These are phyloP conservation scores for Pisolithus microcarpus DNA, from an alignment of 768 basidiomycete species.

Conservation along the genomic window DNA sequence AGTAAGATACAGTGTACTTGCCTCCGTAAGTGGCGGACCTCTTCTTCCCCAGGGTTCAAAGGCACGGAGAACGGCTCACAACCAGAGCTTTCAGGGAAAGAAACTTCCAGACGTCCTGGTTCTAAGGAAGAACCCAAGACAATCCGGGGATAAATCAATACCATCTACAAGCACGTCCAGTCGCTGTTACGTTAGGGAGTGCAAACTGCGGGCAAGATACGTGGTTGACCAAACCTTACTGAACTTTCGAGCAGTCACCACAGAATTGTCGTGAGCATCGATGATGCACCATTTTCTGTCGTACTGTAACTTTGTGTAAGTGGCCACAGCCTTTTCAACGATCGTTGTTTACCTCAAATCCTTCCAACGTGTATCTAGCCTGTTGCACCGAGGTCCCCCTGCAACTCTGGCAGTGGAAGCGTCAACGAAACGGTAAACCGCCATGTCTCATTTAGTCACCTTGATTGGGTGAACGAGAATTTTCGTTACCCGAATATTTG, in stretches of 20 bases:
- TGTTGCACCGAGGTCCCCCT: conserved; percentile 54
- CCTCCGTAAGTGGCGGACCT: conserved; percentile 50
- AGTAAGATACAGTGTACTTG: conserved; percentile 26
- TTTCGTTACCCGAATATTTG: conserved; percentile 41
- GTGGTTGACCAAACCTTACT: conserved; percentile 38
- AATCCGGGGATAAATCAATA: conserved; percentile 56
- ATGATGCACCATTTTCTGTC: conserved; percentile 70
- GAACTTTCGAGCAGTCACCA: conserved; percentile 64
- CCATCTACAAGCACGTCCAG: conserved; percentile 39
- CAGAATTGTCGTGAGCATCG: conserved; percentile 41
- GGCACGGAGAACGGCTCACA: conserved; percentile 55
- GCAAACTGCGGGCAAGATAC: no score
- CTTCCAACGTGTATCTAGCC: conserved; percentile 51
- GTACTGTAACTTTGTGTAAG: conserved; percentile 35
- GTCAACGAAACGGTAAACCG: not conserved
- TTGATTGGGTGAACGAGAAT: conserved; percentile 67
- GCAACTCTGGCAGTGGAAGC: conserved; percentile 49
- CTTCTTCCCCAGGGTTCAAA: conserved; percentile 44
- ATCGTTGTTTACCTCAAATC: conserved; percentile 49
- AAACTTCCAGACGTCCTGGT: conserved; percentile 45
- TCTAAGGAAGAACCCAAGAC: conserved; percentile 38
- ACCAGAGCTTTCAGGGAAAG: conserved; percentile 53
- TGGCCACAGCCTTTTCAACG: not conserved
- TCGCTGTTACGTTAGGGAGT: not conserved
- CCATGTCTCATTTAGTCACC: conserved; percentile 24